Evolutionary conservation across 192 early-diverging fungal species (phyloP).

Genomic region (Chytriomyces confervae): DNA sequence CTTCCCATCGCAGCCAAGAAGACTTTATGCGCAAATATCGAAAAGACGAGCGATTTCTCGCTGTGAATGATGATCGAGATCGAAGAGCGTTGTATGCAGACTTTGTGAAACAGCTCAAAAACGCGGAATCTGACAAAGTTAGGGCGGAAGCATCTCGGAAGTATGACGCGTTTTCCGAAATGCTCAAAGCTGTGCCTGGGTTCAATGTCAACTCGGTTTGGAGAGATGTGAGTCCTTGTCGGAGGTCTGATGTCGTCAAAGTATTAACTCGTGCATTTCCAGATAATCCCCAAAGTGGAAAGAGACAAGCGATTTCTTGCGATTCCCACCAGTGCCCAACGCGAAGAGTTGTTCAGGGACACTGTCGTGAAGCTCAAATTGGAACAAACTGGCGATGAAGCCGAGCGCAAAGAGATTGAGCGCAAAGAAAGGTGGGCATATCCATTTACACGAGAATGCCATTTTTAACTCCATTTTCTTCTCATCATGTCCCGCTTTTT

Average conservation of each 20-base stretch:
- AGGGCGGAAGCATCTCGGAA: conserved; percentile 49
- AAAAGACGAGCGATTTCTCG: conserved; percentile 67
- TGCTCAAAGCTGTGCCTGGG: conserved; percentile 64
- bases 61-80: conserved; percentile 61
- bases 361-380: conserved; percentile 58
- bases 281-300: conserved; percentile 70
- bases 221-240: conserved; percentile 41
- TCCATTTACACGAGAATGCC: conserved; percentile 10
- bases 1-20: conserved; percentile 66
- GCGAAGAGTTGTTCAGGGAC: conserved; percentile 75
- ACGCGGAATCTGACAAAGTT: conserved; percentile 42
- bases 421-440: conserved; percentile 41
- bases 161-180: conserved; percentile 63
- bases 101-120: conserved; percentile 60
- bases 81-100: conserved; percentile 70
- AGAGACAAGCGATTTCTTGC: conserved; percentile 69
- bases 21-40: conserved; percentile 76
- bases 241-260: background rate
- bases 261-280: background rate
- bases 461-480: background rate
- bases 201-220: conserved; percentile 65
- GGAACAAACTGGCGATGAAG: conserved; percentile 35
- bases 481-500: background rate
- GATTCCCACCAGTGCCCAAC: conserved; percentile 62
- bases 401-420: conserved; percentile 43